Percentiles rank a stretch among this genome's conserved stretches.
Conservation (phyloP, 805 yeast species). For the Yarrowia divulgata region DNA sequence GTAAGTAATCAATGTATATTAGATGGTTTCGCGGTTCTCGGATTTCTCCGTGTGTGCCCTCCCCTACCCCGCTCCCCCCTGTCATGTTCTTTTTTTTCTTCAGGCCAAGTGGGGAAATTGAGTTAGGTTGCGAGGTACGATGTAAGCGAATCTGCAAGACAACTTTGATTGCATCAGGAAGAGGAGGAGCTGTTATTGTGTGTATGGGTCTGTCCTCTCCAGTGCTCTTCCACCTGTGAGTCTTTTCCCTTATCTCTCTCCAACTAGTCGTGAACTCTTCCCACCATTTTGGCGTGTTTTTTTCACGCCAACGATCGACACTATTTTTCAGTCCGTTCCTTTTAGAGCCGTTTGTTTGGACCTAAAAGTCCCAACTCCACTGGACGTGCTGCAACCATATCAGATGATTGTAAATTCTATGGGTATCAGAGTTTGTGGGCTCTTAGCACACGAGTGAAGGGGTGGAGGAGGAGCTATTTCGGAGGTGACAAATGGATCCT, state of each 20-base stretch:
- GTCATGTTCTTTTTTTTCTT: not conserved
- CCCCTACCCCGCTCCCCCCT: conserved; percentile 18
- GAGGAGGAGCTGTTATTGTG: not conserved
- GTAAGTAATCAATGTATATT: conserved; percentile 17
- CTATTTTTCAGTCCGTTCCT: not conserved
- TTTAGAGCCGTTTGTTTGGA: conserved; percentile 13
- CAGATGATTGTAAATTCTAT: conserved; percentile 20
- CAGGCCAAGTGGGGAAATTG: conserved; percentile 18
- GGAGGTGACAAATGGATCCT: not conserved
- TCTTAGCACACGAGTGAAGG: not conserved
- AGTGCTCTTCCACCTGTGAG: no score
- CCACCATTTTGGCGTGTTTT: not conserved
- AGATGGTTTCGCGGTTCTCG: not conserved
- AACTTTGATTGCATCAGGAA: conserved; percentile 18
- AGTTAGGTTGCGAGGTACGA: conserved; percentile 38
- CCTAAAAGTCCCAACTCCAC: conserved; percentile 17
- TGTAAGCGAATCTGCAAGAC: conserved; percentile 35
- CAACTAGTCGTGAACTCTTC: no score
- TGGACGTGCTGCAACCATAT: conserved; percentile 19
- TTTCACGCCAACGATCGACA: conserved; percentile 1
- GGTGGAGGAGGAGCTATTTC: not conserved
- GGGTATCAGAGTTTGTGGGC: conserved; percentile 6
- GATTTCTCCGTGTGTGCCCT: not conserved
- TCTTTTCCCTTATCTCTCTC: not conserved
- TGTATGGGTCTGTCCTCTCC: no score